Evolutionary conservation across 192 early-diverging fungal species (phyloP).

Genomic region (Rhizoclosmatium globosum): DNA sequence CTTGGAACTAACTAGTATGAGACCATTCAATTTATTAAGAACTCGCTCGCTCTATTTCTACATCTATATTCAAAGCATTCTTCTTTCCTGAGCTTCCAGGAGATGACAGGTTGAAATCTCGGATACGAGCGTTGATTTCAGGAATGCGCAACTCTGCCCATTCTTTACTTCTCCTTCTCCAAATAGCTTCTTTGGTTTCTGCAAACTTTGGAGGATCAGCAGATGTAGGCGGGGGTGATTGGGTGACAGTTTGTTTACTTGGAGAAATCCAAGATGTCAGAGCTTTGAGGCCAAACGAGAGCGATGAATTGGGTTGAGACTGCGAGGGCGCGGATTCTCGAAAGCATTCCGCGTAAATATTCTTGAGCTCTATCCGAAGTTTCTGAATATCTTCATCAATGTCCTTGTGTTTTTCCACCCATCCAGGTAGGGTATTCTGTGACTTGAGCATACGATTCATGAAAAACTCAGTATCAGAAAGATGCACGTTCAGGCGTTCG

Average conservation of each 20-base stretch:
- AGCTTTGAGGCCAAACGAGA: neutral
- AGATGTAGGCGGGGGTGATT: neutral
- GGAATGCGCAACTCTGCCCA: conserved; percentile 36
- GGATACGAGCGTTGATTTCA: conserved; percentile 33
- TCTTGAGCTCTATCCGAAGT: conserved; percentile 41
- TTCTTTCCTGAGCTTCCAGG: conserved; percentile 9
- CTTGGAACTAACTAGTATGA: no score
- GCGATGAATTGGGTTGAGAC: neutral
- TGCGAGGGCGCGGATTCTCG: no score
- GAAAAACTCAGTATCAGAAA: conserved; percentile 43
- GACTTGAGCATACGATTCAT: conserved; percentile 51
- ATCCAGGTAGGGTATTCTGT: conserved; percentile 47
- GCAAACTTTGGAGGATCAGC: neutral
- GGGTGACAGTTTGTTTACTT: neutral
- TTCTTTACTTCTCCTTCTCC: conserved; percentile 26
- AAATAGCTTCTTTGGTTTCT: conserved; percentile 2
- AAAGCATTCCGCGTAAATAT: conserved; percentile 32
- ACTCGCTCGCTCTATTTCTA: no score
- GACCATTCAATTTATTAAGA: no score
- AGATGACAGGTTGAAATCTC: conserved; percentile 24
- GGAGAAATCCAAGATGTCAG: neutral
- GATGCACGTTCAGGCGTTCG: conserved; percentile 46
- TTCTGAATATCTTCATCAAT: conserved; percentile 44
- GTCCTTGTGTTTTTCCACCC: conserved; percentile 46
- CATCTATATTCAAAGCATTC: neutral